Evolutionary conservation across 129 eudicot species (phyloP).

Genomic region (carrot (Daucus carota)): DH1_v3.0 NC_030389.2:2106501-2107000

Average conservation of each 20-base stretch:
- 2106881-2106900: slow-evolving; percentile 75
- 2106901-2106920: slow-evolving; percentile 41
- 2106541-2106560: slow-evolving; percentile 2
- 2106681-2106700: slow-evolving; percentile 18
- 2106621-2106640: neutral
- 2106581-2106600: neutral
- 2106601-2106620: neutral
- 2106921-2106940: slow-evolving; percentile 47
- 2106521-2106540: neutral
- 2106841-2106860: slow-evolving; percentile 45
- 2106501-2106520: slow-evolving; percentile 7
- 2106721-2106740: slow-evolving; percentile 13
- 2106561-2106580: slow-evolving; percentile 7
- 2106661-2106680: slow-evolving; percentile 34
- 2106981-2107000: slow-evolving; percentile 6
- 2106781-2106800: slow-evolving; percentile 21
- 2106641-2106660: neutral
- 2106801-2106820: slow-evolving; percentile 33
- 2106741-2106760: slow-evolving; percentile 32
- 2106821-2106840: slow-evolving; percentile 57
- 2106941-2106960: slow-evolving; percentile 66
- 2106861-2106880: slow-evolving; percentile 68
- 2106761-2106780: slow-evolving; percentile 17
- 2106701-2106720: neutral
- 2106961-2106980: slow-evolving; percentile 41